Conservation (phyloP, 2,329 filamentous ascomycete species). For the Neurospora sp. region DNA sequence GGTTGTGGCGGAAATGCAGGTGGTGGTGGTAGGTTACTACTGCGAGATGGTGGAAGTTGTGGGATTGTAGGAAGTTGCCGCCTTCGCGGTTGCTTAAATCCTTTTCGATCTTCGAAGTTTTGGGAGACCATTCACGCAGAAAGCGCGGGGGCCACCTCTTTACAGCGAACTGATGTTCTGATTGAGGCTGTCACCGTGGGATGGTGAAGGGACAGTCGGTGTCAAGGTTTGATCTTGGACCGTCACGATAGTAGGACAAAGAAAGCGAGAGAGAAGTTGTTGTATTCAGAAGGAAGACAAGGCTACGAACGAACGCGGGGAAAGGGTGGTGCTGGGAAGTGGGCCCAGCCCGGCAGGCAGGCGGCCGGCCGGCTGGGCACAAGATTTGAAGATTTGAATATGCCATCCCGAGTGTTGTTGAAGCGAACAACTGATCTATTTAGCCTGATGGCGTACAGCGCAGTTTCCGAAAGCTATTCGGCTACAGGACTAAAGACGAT, state of each 20-base stretch:
- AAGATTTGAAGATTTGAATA: background rate
- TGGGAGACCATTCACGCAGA: background rate
- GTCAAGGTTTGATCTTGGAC: no score
- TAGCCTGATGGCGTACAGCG: background rate
- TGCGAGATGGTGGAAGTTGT: background rate
- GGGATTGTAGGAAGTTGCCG: background rate
- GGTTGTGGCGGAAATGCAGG: no score
- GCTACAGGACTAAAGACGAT: no score
- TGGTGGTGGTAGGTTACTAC: background rate
- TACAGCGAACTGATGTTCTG: background rate
- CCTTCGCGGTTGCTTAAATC: background rate
- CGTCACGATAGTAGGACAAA: no score
- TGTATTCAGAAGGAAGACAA: no score
- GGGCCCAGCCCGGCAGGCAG: no score
- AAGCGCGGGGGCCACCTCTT: background rate
- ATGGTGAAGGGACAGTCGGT: background rate
- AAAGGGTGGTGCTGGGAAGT: no score
- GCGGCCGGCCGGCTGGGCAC: no score
- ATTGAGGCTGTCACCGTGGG: background rate
- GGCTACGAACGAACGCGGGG: no score
- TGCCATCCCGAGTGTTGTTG: background rate
- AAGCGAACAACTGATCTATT: background rate
- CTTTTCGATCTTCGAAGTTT: background rate
- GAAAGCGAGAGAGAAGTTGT: no score
- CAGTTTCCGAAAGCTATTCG: background rate